Conservation (phyloP, 495 filamentous ascomycete species). For the Extremus antarcticus region DNA sequence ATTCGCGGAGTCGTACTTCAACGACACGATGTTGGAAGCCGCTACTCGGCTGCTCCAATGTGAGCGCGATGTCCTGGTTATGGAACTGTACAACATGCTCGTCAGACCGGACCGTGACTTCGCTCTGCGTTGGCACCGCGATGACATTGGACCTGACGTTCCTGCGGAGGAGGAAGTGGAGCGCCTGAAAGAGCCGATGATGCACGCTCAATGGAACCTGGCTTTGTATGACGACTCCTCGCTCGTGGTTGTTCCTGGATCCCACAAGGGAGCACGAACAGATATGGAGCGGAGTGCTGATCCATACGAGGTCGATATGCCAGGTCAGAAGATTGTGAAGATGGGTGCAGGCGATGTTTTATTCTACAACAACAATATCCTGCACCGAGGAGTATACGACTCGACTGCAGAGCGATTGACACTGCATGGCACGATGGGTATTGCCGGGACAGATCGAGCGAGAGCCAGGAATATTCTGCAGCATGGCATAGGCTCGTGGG, state of each 20-base stretch:
- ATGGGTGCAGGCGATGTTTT: slow-evolving; percentile 62
- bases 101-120: slow-evolving; percentile 56
- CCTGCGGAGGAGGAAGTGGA: slow-evolving; percentile 44
- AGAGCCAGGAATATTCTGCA: slow-evolving; percentile 73
- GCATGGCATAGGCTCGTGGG: slow-evolving; percentile 73
- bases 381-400: slow-evolving; percentile 68
- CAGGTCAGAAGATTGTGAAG: slow-evolving; percentile 50
- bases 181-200: slow-evolving; percentile 22
- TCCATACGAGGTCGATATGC: slow-evolving; percentile 45
- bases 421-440: slow-evolving; percentile 70
- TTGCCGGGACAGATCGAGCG: slow-evolving; percentile 40
- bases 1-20: slow-evolving; percentile 60
- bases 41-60: slow-evolving; percentile 47
- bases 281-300: slow-evolving; percentile 50
- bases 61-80: slow-evolving; percentile 43
- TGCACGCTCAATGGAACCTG: slow-evolving; percentile 70
- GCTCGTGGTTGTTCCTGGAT: slow-evolving; percentile 60
- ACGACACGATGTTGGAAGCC: slow-evolving; percentile 42
- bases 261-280: slow-evolving; percentile 56
- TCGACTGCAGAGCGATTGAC: slow-evolving; percentile 52
- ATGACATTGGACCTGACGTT: slow-evolving; percentile 55
- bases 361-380: slow-evolving; percentile 82
- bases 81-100: slow-evolving; percentile 75
- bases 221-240: slow-evolving; percentile 56
- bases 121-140: slow-evolving; percentile 64